A percentile compares a stretch with the other conserved stretches of the same genome.
These are phyloP conservation scores for Infundibulicybe gibba DNA, from an alignment of 768 basidiomycete genomes.

Conservation along the genomic window DNA sequence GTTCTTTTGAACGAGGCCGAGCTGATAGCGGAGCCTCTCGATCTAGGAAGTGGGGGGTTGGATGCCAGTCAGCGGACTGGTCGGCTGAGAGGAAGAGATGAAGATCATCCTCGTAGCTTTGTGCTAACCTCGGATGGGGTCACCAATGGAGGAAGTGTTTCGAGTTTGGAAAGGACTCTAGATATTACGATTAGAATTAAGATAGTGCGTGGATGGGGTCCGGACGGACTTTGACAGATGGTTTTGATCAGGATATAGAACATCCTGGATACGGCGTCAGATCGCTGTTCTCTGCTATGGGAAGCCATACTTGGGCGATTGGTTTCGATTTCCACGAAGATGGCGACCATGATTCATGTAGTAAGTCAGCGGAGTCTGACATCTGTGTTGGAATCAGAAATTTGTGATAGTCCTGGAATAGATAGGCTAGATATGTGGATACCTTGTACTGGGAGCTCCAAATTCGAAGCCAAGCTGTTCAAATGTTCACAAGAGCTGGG, in stretches of 20 bases:
- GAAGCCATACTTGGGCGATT: slow-evolving; percentile 62
- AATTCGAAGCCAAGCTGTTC: background rate
- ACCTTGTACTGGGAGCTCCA: background rate
- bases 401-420: background rate
- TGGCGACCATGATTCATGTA: slow-evolving; percentile 52
- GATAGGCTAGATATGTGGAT: too few relatives aligned
- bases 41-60: slow-evolving; percentile 45
- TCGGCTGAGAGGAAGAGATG: slow-evolving; percentile 9
- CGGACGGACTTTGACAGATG: slow-evolving; percentile 54
- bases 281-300: background rate
- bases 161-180: slow-evolving; percentile 79
- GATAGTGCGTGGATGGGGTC: slow-evolving; percentile 5
- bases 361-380: background rate
- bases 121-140: slow-evolving; percentile 81
- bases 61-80: slow-evolving; percentile 7
- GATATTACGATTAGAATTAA: slow-evolving; percentile 1
- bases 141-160: slow-evolving; percentile 82
- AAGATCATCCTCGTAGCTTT: slow-evolving; percentile 20
- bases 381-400: background rate
- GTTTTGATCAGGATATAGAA: slow-evolving; percentile 63
- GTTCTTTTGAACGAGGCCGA: slow-evolving; percentile 76
- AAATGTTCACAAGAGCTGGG: background rate
- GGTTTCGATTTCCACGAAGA: slow-evolving; percentile 78
- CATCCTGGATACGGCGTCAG: slow-evolving; percentile 39
- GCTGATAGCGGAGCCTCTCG: slow-evolving; percentile 77